Evolutionary conservation across 176 grass and related monocot species (phyloP).

Genomic region (Ensete glaucum): DNA sequence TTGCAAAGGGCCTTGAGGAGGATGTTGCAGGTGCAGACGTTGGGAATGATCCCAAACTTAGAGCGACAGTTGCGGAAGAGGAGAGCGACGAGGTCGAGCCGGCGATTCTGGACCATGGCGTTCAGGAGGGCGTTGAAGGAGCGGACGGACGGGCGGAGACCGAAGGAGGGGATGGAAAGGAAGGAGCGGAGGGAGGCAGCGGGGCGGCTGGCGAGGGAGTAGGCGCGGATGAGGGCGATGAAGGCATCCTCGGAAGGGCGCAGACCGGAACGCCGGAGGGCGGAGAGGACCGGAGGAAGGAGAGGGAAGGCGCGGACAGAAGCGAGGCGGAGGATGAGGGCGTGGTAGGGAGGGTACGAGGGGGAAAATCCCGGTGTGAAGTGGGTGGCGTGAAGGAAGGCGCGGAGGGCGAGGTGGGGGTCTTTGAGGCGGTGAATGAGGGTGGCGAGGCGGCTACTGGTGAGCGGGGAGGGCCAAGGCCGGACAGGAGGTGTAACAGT

Average conservation of each 20-base stretch:
- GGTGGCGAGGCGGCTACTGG: slow-evolving; percentile 14
- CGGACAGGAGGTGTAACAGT: slow-evolving; percentile 29
- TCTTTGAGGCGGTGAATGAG: slow-evolving; percentile 22
- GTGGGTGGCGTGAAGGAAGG: slow-evolving; percentile 21
- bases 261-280: slow-evolving; percentile 34
- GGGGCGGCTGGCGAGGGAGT: slow-evolving; percentile 26
- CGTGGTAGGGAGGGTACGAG: slow-evolving; percentile 16
- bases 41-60: slow-evolving; percentile 50
- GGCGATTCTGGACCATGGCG: slow-evolving; percentile 45
- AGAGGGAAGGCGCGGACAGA: slow-evolving; percentile 18
- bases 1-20: slow-evolving; percentile 33
- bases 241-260: slow-evolving; percentile 42
- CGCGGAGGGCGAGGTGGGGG: slow-evolving; percentile 10
- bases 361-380: slow-evolving; percentile 22
- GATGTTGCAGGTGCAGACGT: slow-evolving; percentile 69
- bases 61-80: slow-evolving; percentile 48
- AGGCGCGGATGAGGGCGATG: slow-evolving; percentile 41
- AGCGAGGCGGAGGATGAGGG: slow-evolving; percentile 24
- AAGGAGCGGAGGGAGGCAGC: slow-evolving; percentile 55
- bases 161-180: slow-evolving; percentile 62
- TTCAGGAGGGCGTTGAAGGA: slow-evolving; percentile 76
- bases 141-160: slow-evolving; percentile 40
- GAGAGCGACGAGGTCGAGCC: slow-evolving; percentile 35
- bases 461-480: slow-evolving; percentile 22
- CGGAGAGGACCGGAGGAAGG: slow-evolving; percentile 35